Evolutionary conservation across 441 rosid genomes (phyloP).

Genomic region (Jatropha multifida): DNA sequence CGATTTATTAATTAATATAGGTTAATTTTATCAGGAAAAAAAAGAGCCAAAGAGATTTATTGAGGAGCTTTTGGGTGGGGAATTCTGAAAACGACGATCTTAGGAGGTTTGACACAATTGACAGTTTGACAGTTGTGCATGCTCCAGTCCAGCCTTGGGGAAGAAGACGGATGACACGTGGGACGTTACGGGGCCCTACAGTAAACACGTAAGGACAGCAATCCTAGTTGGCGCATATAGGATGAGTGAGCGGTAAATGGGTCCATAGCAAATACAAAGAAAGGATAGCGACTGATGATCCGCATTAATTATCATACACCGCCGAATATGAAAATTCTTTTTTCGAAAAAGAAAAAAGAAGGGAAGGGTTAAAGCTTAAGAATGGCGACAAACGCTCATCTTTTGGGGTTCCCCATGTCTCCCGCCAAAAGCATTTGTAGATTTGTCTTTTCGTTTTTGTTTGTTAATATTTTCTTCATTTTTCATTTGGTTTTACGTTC

Average conservation of each 20-base stretch:
- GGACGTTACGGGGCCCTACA: not conserved
- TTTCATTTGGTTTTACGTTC: not conserved
- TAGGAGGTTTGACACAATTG: slow-evolving; percentile 2
- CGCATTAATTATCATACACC: not conserved
- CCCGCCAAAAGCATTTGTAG: slow-evolving; percentile 19
- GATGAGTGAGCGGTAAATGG: not conserved
- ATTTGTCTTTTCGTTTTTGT: too few relatives aligned
- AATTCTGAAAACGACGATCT: not conserved
- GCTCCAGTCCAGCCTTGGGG: too few relatives aligned
- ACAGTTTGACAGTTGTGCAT: not conserved
- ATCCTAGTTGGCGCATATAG: slow-evolving; percentile 13
- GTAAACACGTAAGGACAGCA: not conserved
- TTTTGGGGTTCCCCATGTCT: slow-evolving; percentile 5
- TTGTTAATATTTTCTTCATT: too few relatives aligned
- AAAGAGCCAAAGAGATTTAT: too few relatives aligned
- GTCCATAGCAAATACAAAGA: not conserved
- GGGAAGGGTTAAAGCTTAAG: too few relatives aligned
- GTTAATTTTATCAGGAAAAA: too few relatives aligned
- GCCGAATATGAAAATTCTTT: not conserved
- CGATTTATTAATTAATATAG: too few relatives aligned
- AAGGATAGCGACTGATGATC: not conserved
- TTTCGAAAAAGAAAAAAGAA: not conserved
- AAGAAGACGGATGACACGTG: slow-evolving; percentile 10
- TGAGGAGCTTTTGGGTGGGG: not conserved
- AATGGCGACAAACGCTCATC: slow-evolving; percentile 9